phyloP scores from a whole-genome alignment of 495 filamentous ascomycete genomes.

The Neurospora sp. region DNA sequence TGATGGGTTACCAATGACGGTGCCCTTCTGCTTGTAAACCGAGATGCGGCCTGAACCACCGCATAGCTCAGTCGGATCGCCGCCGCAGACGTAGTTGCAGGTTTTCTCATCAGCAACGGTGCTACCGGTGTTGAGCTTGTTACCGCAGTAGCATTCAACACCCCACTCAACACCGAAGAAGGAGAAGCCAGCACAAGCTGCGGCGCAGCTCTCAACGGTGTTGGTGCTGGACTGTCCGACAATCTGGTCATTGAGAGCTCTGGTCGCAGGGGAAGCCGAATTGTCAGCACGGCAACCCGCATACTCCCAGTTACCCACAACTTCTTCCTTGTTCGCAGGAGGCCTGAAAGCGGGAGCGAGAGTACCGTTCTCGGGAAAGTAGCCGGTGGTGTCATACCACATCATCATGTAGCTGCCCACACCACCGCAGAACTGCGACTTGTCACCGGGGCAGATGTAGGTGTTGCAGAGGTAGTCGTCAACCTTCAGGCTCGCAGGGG shows the following conservation, averaged over 20 bases:
- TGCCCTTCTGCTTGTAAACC: slow-evolving; percentile 4
- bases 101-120: background rate
- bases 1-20: slow-evolving; percentile 1
- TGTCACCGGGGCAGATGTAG: slow-evolving; percentile 25
- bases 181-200: slow-evolving; percentile 6
- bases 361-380: slow-evolving; percentile 4
- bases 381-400: slow-evolving; percentile 8
- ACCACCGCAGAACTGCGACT: slow-evolving; percentile 24
- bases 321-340: slow-evolving; percentile 6
- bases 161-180: slow-evolving; percentile 13
- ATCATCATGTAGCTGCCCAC: slow-evolving; percentile 15
- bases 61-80: slow-evolving; percentile 5
- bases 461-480: slow-evolving; percentile 22
- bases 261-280: slow-evolving; percentile 1
- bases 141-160: slow-evolving; percentile 15
- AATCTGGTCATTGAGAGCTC: slow-evolving; percentile 10
- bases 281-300: slow-evolving; percentile 27
- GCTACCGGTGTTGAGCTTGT: background rate
- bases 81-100: slow-evolving; percentile 7
- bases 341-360: slow-evolving; percentile 10
- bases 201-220: slow-evolving; percentile 25
- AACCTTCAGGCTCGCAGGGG: slow-evolving; percentile 9
- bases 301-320: slow-evolving; percentile 18
- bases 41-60: slow-evolving; percentile 6
- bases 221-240: slow-evolving; percentile 13